Evolutionary conservation across 2,329 filamentous ascomycete genomes (phyloP), one percentile per base, ranked within the genome.

Genomic region (Alternaria metachromatica): DNA sequence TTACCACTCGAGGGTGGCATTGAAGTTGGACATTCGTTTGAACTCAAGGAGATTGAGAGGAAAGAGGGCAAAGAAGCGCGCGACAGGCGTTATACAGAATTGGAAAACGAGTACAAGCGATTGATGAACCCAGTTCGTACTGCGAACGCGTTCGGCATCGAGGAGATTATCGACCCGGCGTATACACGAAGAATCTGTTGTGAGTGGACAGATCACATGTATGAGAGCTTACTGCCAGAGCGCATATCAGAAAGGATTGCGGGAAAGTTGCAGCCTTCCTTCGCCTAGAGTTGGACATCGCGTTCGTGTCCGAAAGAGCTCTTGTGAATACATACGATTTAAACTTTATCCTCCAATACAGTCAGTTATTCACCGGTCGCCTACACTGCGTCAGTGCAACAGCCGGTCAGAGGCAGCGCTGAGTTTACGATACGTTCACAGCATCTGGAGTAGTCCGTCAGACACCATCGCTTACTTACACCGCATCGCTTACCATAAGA

Each of bases 51-150:
- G 66, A 79, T 84, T 30, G 85, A 85, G 26, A 83, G 85, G 60
- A 84, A 83, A 57, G 71, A 81, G 25, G 86, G 86, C 0, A 78
- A 81, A 33, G 84, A 85, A 64, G 83, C 82, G 58, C 72, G 79
- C 53, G 79, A 83, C 18, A 82, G 82, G 65, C 75, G 83, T 45
- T 90, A 89, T 66, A 80, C 82, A 44, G 85, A 88, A 70, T 67
- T 90, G 30, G 86, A 89, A 48, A 83, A 86, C 23, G 87, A 89
- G 73, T 90, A 90, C 73, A 78, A 82, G 37, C 80, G 87, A 21
- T 71, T 90, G 66, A 89, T 90, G 86, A 90, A 89, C 67, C 88
- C 88, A 0, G 86, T 90, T 2, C 79, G 88, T 15, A 89, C 87
- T 5, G 88, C 88, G 12, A 89, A 89, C 77, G 83, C 84, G 11